These are phyloP conservation scores for Ceratocystis eucalypticola DNA, from an alignment of 2,329 filamentous ascomycete species.

Conservation along the genomic window DNA sequence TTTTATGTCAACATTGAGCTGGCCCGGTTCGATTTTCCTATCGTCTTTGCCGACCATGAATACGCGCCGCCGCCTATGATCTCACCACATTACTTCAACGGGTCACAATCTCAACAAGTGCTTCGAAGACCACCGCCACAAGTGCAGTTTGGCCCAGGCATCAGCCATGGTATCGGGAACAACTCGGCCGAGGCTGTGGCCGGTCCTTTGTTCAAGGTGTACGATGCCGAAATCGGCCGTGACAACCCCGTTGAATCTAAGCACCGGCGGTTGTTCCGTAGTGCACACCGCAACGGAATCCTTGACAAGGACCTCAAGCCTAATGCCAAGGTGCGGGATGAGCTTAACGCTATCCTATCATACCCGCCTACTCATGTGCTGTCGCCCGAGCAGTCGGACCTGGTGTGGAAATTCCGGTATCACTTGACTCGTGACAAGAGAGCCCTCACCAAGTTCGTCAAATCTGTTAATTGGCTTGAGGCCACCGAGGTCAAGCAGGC, in stretches of 20 bases:
- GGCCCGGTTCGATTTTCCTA: constrained; percentile 85
- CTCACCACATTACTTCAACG: constrained; percentile 4
- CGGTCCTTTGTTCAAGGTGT: constrained; percentile 64
- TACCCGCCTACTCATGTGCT: constrained; percentile 86
- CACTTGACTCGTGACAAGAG: constrained; percentile 85
- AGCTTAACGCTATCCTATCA: constrained; percentile 78
- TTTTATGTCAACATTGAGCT: constrained; percentile 85
- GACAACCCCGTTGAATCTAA: constrained; percentile 95
- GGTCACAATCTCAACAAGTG: constrained; percentile 29
- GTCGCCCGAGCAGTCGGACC: constrained; percentile 81
- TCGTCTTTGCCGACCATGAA: constrained; percentile 89
- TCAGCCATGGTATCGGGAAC: constrained; percentile 39
- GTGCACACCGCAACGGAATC: constrained; percentile 79
- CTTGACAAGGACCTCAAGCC: constrained; percentile 91
- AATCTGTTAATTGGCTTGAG: constrained; percentile 91
- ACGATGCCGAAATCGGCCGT: constrained; percentile 79
- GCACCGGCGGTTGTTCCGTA: constrained; percentile 80
- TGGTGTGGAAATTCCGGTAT: constrained; percentile 95
- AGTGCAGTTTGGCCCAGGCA: constrained; percentile 80
- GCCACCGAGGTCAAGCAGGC: constrained; percentile 74
- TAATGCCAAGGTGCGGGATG: constrained; percentile 88
- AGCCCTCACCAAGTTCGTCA: constrained; percentile 91
- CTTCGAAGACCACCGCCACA: constrained; percentile 70
- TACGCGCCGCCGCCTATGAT: constrained; percentile 62
- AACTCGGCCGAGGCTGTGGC: constrained; percentile 25